These are phyloP conservation scores for Ceratobasidium sp. DNA, from an alignment of 1,284 basidiomycete genomes.

Conservation along the genomic window DNA sequence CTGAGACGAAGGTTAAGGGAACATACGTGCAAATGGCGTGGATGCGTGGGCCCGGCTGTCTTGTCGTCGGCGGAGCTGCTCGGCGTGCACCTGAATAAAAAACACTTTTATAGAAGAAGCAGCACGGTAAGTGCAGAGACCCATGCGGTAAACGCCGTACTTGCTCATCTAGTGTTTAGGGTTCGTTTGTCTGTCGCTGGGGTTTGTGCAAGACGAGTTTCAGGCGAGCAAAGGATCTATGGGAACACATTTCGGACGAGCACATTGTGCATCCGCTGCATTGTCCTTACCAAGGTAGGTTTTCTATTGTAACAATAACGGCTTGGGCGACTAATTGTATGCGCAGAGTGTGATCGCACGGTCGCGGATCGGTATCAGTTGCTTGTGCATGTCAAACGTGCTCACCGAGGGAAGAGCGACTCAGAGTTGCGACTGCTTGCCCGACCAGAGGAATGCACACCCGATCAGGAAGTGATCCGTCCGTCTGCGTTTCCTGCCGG, in stretches of 20 bases:
- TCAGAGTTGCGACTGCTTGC: conserved; percentile 15
- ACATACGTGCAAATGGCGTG: conserved; percentile 28
- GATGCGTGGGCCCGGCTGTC: conserved; percentile 29
- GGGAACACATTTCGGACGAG: conserved; percentile 29
- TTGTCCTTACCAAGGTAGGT: conserved; percentile 30
- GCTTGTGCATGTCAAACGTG: conserved; percentile 14
- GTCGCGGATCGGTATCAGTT: conserved; percentile 13
- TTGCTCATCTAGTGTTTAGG: neutral
- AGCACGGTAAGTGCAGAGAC: neutral
- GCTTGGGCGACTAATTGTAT: neutral
- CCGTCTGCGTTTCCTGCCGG: conserved; percentile 18
- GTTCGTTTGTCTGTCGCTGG: conserved; percentile 28
- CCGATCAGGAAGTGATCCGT: neutral
- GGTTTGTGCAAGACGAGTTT: neutral
- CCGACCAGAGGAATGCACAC: conserved; percentile 16
- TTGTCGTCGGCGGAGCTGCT: conserved; percentile 24
- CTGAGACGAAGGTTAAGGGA: conserved; percentile 19
- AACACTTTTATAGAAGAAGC: neutral
- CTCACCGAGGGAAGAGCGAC: conserved; percentile 1
- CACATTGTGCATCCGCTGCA: conserved; percentile 11
- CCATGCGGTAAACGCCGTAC: neutral
- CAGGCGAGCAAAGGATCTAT: conserved; percentile 9
- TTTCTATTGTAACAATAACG: no score
- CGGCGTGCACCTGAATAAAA: conserved; percentile 32
- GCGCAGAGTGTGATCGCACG: conserved; percentile 14